phyloP scores from a whole-genome alignment of 768 basidiomycete species.

The Boletales sp. region DNA sequence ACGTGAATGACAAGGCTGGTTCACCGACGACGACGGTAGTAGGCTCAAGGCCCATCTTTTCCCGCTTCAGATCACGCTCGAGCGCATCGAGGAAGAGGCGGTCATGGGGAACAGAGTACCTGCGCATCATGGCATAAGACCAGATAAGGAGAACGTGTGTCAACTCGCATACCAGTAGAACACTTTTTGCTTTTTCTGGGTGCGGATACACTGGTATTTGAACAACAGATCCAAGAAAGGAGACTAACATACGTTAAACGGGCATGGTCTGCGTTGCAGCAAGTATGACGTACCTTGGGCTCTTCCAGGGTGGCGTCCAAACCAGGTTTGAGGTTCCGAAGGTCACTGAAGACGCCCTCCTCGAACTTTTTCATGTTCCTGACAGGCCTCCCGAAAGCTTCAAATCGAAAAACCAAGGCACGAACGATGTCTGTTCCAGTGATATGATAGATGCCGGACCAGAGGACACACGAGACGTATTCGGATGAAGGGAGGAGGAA shows the following conservation, averaged over 20 bases:
- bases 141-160: neutral
- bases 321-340: slow-evolving; percentile 91
- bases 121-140: slow-evolving; percentile 26
- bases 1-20: slow-evolving; percentile 84
- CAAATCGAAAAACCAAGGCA: slow-evolving; percentile 90
- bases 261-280: neutral
- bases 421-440: slow-evolving; percentile 97
- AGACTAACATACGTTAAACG: slow-evolving; percentile 46
- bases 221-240: slow-evolving; percentile 91
- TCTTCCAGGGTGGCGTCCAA: slow-evolving; percentile 91
- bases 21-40: slow-evolving; percentile 77
- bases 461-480: slow-evolving; percentile 87
- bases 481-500: slow-evolving; percentile 87
- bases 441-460: slow-evolving; percentile 90
- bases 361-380: slow-evolving; percentile 96
- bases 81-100: slow-evolving; percentile 95
- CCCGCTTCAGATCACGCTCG: slow-evolving; percentile 93
- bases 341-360: slow-evolving; percentile 92
- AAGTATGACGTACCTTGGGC: slow-evolving; percentile 67
- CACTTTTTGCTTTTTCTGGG: slow-evolving; percentile 99
- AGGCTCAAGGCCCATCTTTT: slow-evolving; percentile 85
- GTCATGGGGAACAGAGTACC: slow-evolving; percentile 97
- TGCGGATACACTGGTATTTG: slow-evolving; percentile 95
- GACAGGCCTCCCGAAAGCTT: slow-evolving; percentile 89
- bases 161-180: slow-evolving; percentile 78